phyloP scores from a whole-genome alignment of 441 rosid genomes.

The Dalechampia spathulata region DNA sequence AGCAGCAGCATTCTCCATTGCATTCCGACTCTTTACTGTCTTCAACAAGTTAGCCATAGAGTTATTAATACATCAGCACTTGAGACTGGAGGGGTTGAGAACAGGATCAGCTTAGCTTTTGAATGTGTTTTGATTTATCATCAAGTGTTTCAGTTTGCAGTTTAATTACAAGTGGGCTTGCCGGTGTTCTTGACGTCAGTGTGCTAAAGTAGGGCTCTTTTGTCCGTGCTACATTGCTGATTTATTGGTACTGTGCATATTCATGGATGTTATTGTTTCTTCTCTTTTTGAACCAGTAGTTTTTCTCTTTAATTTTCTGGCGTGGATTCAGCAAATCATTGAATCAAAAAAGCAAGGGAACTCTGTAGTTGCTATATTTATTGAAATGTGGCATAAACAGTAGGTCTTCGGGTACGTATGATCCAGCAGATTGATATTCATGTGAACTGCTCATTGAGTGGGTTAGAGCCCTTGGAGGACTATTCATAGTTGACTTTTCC shows the following conservation, averaged over 20 bases:
- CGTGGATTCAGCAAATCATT: neutral
- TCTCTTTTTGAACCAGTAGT: neutral
- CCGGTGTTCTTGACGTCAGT: too few relatives aligned
- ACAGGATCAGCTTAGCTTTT: neutral
- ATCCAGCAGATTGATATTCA: neutral
- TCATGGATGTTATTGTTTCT: neutral
- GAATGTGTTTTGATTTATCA: neutral
- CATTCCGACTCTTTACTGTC: neutral
- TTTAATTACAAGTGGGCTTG: neutral
- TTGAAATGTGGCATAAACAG: too few relatives aligned
- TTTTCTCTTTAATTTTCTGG: neutral
- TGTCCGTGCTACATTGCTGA: neutral
- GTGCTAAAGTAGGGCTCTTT: neutral
- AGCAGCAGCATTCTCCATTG: neutral
- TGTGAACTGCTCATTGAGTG: neutral
- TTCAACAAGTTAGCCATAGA: neutral
- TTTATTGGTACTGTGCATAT: neutral
- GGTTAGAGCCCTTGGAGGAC: neutral
- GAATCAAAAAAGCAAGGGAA: neutral
- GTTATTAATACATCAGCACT: neutral
- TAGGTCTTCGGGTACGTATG: too few relatives aligned
- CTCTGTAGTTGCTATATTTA: too few relatives aligned
- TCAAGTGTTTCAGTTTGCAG: neutral
- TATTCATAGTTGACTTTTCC: slow-evolving; percentile 9
- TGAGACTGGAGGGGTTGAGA: slow-evolving; percentile 2